A percentile compares a stretch with the other conserved stretches of the same genome.
These are phyloP conservation scores for Pseudocercospora fuligena DNA, from an alignment of 2,329 filamentous ascomycete species.

Conservation along the genomic window DNA sequence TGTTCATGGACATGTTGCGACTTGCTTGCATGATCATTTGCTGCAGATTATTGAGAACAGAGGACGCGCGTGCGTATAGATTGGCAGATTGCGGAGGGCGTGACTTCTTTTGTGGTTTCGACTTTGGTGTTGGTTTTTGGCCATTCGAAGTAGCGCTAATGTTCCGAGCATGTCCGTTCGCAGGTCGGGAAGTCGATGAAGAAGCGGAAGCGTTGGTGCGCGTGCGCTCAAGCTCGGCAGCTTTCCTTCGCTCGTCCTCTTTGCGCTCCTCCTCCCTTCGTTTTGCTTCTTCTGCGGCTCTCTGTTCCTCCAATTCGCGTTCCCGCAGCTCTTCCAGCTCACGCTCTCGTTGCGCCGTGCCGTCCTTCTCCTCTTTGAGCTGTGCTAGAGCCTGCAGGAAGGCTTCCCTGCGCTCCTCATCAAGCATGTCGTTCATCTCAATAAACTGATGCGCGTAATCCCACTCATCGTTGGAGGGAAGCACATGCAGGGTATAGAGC, in stretches of 20 bases:
- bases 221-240: slow-evolving; percentile 30
- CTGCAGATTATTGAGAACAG: slow-evolving; percentile 52
- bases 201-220: slow-evolving; percentile 20
- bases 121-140: slow-evolving; percentile 17
- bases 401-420: slow-evolving; percentile 87
- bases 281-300: slow-evolving; percentile 37
- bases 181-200: slow-evolving; percentile 11
- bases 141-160: slow-evolving; percentile 7
- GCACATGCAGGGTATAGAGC: slow-evolving; percentile 90
- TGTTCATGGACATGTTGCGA: slow-evolving; percentile 58
- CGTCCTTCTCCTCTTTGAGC: slow-evolving; percentile 80
- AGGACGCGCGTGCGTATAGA: slow-evolving; percentile 35
- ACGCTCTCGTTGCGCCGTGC: slow-evolving; percentile 67
- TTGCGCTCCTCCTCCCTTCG: slow-evolving; percentile 38
- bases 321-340: slow-evolving; percentile 64
- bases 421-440: slow-evolving; percentile 79
- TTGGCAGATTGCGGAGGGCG: slow-evolving; percentile 25
- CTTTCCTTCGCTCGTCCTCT: slow-evolving; percentile 42
- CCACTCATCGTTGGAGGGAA: slow-evolving; percentile 95
- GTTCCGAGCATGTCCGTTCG: slow-evolving; percentile 17
- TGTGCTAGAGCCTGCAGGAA: slow-evolving; percentile 85
- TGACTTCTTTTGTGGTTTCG: slow-evolving; percentile 30
- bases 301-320: slow-evolving; percentile 48
- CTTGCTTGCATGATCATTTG: slow-evolving; percentile 47
- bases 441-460: slow-evolving; percentile 94